These are phyloP conservation scores for Talaromyces sp. DNA, from an alignment of 2,329 filamentous ascomycete genomes.

Conservation along the genomic window DNA sequence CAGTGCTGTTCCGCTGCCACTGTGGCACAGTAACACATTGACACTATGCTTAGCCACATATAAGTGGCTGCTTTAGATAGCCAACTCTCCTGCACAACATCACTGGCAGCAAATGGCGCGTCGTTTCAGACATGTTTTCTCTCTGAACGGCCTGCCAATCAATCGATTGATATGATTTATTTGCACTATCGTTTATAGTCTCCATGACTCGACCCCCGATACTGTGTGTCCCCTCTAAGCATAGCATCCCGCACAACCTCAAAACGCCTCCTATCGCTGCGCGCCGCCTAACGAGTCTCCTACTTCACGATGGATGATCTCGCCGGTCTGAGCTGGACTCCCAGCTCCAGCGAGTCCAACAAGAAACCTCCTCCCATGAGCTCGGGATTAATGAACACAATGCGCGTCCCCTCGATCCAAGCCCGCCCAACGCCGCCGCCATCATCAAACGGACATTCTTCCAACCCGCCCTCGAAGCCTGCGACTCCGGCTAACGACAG, in stretches of 20 bases:
- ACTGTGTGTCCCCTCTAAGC: background rate
- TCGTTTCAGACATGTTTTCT: background rate
- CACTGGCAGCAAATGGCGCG: background rate
- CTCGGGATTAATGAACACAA: slow-evolving; percentile 36
- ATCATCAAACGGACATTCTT: slow-evolving; percentile 27
- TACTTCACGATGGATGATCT: slow-evolving; percentile 46
- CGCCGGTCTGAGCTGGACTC: slow-evolving; percentile 47
- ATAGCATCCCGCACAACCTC: background rate
- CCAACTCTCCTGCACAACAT: background rate
- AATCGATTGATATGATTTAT: background rate
- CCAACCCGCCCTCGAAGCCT: slow-evolving; percentile 42
- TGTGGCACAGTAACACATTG: background rate
- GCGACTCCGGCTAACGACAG: slow-evolving; percentile 47
- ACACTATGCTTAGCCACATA: background rate
- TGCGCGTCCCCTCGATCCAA: slow-evolving; percentile 41
- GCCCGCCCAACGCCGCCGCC: slow-evolving; percentile 45
- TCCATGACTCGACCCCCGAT: background rate
- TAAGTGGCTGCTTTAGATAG: background rate
- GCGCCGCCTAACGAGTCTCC: background rate
- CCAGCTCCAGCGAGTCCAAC: slow-evolving; percentile 34
- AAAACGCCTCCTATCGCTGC: background rate
- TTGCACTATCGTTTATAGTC: background rate
- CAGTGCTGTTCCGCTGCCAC: background rate
- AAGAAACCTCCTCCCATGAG: slow-evolving; percentile 39
- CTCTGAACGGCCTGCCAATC: background rate